phyloP scores from a whole-genome alignment of 2,329 filamentous ascomycete species.

The Pseudopyricularia javanii region DNA sequence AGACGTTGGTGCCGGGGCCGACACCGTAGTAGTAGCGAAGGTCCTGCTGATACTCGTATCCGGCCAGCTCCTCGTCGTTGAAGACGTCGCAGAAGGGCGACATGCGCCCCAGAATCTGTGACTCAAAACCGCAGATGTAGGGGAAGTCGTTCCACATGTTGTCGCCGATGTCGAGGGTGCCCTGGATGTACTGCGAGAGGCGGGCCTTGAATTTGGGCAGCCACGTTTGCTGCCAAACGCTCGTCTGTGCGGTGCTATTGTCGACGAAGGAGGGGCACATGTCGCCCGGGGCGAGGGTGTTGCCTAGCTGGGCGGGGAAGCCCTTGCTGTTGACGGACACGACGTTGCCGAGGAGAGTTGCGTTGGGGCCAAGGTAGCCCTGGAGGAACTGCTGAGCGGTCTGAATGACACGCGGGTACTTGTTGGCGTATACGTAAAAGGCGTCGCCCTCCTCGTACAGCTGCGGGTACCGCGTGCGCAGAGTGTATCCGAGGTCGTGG shows the following conservation, averaged over 20 bases:
- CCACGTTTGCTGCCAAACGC: slow-evolving; percentile 30
- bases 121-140: slow-evolving; percentile 61
- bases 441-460: slow-evolving; percentile 35
- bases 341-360: slow-evolving; percentile 39
- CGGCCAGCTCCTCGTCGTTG: slow-evolving; percentile 45
- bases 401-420: slow-evolving; percentile 51
- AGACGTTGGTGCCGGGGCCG: slow-evolving; percentile 41
- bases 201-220: slow-evolving; percentile 36
- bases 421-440: slow-evolving; percentile 53
- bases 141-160: slow-evolving; percentile 29
- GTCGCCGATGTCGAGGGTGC: slow-evolving; percentile 42
- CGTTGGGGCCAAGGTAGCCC: slow-evolving; percentile 46
- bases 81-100: slow-evolving; percentile 54
- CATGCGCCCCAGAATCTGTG: slow-evolving; percentile 48
- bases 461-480: slow-evolving; percentile 34
- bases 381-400: slow-evolving; percentile 48
- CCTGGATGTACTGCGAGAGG: slow-evolving; percentile 38
- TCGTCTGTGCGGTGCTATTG: slow-evolving; percentile 32
- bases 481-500: slow-evolving; percentile 39
- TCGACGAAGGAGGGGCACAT: slow-evolving; percentile 48
- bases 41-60: slow-evolving; percentile 58
- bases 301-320: slow-evolving; percentile 38
- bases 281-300: slow-evolving; percentile 51
- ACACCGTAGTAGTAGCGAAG: slow-evolving; percentile 56
- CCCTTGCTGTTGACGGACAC: slow-evolving; percentile 44